Conservation (phyloP, 2,329 filamentous ascomycete genomes). For the Fusarium subglutinans region DNA sequence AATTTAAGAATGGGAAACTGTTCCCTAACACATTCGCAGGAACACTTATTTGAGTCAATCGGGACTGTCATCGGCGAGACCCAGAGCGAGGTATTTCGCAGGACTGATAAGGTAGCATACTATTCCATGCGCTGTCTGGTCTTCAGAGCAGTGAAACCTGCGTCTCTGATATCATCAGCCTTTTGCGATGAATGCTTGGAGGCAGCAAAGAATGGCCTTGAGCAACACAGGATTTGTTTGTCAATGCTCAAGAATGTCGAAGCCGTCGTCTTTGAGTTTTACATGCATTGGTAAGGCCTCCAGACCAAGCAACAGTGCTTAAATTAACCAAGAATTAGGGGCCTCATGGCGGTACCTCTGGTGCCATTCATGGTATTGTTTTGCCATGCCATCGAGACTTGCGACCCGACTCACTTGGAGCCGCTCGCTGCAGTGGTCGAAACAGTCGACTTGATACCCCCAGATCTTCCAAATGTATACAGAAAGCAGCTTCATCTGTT, state of each 20-base stretch:
- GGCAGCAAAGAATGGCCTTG: neutral
- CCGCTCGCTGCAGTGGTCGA: neutral
- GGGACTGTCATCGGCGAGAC: neutral
- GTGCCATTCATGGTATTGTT: constrained; percentile 10
- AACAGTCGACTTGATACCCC: neutral
- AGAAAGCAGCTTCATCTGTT: constrained; percentile 4
- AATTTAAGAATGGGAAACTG: rapidly evolving
- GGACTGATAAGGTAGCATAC: neutral
- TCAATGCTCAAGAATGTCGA: neutral
- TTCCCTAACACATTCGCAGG: neutral
- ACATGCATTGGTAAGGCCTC: neutral
- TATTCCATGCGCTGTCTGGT: constrained; percentile 2
- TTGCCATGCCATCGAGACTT: constrained; percentile 14
- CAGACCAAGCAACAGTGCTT: rapidly evolving
- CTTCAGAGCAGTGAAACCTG: neutral
- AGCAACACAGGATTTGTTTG: neutral
- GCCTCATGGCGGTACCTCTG: neutral
- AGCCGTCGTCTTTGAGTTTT: neutral
- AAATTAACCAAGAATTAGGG: neutral
- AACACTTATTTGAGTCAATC: neutral
- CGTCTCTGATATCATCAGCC: neutral
- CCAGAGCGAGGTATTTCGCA: neutral
- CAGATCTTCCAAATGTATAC: neutral
- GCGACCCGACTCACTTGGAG: neutral
- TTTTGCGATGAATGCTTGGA: neutral